Evolutionary conservation across 2,329 filamentous ascomycete species (phyloP).

Genomic region (Grosmannia penicillata): DNA sequence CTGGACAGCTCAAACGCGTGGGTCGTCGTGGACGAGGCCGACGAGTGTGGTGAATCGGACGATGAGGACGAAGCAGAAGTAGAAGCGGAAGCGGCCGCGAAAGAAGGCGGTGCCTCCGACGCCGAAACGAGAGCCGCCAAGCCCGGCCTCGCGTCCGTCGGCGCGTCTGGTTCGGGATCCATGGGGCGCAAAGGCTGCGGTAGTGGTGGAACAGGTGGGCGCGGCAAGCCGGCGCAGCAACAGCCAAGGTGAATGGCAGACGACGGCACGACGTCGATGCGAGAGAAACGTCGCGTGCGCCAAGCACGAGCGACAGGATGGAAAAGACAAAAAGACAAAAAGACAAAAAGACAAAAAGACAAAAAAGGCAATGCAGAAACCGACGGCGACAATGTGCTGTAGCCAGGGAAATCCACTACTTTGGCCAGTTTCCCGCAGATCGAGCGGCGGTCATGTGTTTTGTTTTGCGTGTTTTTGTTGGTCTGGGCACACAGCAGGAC

Average conservation of each 20-base stretch:
- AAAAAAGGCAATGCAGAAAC: background rate
- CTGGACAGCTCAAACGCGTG: too few relatives aligned
- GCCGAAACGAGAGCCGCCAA: background rate
- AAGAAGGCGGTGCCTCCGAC: background rate
- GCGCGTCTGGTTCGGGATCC: slow-evolving; percentile 4
- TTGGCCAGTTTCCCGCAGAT: too few relatives aligned
- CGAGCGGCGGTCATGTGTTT: too few relatives aligned
- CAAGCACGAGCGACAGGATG: background rate
- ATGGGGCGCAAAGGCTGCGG: background rate
- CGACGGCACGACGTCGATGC: too few relatives aligned
- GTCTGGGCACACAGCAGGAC: too few relatives aligned
- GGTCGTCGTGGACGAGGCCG: too few relatives aligned
- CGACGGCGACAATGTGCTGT: background rate
- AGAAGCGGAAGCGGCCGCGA: background rate
- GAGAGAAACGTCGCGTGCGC: background rate
- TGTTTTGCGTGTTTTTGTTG: too few relatives aligned
- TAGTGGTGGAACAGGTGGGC: background rate
- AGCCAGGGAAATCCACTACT: background rate
- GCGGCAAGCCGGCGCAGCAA: background rate
- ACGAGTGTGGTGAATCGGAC: too few relatives aligned
- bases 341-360: background rate
- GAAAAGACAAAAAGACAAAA: background rate
- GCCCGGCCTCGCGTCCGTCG: background rate
- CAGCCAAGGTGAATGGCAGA: background rate
- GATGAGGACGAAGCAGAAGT: too few relatives aligned